Base-by-base conservation (phyloP, 805 yeast species). In the Pichia ethanolica region DNA sequence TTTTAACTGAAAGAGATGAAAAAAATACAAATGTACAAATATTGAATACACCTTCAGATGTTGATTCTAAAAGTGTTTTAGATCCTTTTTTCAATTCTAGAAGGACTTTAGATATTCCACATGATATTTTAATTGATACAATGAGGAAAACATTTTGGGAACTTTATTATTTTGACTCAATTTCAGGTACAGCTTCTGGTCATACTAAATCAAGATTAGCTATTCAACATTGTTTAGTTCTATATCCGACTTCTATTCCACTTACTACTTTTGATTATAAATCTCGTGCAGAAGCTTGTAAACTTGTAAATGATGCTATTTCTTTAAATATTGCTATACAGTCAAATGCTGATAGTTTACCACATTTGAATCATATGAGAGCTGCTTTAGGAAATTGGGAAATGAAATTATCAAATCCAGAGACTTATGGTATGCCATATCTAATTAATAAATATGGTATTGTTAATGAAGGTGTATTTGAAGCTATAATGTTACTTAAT, bases 171-270 rank as follows among this genome's bases (percentile, higher is more conserved):
- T 66, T 77, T 46, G 82, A 77, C 58, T 73, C 77, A 9, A 64
- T 75, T 36, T 73, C 75, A 51, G 81, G 81, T 1, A 75, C 79
- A 7, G 78, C 82, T 0, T 78, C 77, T 45, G 81, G 81, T 10
- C 66, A 63, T 44, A 61, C 77, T 1, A 58, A 68, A 12, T 73
- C 79, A 1, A 56, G 60, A 10, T 53, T 77, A 13, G 70, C 76
- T 1, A 58, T 66, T 3, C 47, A 64, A 1, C 61, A 65, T 33
- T 62, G 71, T 36, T 58, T 64, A n/a, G 66, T 71, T 4, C 53
- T 66, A 1, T 75, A 63, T 54, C 82, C 82, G 3, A 53, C 58
- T 0, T 48, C 52, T 0, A 72, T 76, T 5, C 46, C 71, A 1
- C 59, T 61, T 14, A 55, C 57, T 3, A 59, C 52, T 4, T 77